A percentile compares a stretch with the other conserved stretches of the same genome.
phyloP scores from a whole-genome alignment of 352 stramenopile genomes.

The Phytophthora fragariaefolia region DNA sequence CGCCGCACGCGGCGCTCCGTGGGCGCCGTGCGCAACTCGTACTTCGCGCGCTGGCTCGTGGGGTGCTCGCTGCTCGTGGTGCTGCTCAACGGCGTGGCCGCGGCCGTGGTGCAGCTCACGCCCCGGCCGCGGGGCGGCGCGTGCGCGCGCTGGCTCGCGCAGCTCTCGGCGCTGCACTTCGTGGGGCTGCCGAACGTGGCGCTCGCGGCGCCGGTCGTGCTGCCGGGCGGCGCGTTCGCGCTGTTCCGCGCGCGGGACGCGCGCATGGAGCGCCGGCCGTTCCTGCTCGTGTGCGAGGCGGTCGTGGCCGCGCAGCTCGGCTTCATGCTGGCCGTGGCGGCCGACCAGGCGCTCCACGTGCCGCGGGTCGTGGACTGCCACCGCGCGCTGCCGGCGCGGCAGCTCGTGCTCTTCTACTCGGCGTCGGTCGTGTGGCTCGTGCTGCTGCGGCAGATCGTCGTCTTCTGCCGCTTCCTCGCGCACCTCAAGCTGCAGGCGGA shows the following conservation, averaged over 20 bases:
- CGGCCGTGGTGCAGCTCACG: conserved; percentile 44
- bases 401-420: conserved; percentile 67
- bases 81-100: conserved; percentile 48
- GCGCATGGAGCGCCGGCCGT: conserved; percentile 69
- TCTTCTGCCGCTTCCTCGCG: conserved; percentile 78
- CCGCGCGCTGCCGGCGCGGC: conserved; percentile 28
- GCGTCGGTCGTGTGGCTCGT: conserved; percentile 62
- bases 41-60: conserved; percentile 77
- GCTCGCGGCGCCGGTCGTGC: conserved; percentile 63
- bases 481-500: conserved; percentile 81
- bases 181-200: conserved; percentile 61
- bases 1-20: conserved; percentile 38
- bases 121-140: conserved; percentile 32
- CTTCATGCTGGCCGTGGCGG: conserved; percentile 67
- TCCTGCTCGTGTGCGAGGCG: conserved; percentile 73
- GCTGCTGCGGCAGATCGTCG: conserved; percentile 64
- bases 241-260: conserved; percentile 62
- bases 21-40: conserved; percentile 69
- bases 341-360: conserved; percentile 50
- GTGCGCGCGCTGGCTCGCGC: conserved; percentile 43
- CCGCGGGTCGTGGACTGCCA: conserved; percentile 60
- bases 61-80: conserved; percentile 58
- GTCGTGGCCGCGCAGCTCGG: conserved; percentile 59
- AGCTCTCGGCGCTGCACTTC: conserved; percentile 57
- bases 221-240: conserved; percentile 53